Evolutionary conservation across 768 basidiomycete genomes (phyloP).

Genomic region (Hysterangium stoloniferum): DNA sequence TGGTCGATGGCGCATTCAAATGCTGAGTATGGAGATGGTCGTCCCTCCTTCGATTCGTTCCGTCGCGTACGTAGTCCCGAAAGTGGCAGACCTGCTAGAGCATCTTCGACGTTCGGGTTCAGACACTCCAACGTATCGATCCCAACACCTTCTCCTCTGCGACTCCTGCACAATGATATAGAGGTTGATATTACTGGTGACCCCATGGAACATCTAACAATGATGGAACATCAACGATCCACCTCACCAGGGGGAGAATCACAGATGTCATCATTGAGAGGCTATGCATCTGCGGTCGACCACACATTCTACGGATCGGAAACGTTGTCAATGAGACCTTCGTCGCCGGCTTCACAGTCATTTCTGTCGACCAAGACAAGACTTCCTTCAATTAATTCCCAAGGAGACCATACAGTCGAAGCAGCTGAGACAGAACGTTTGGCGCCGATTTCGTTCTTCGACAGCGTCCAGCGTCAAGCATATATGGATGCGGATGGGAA

Average conservation of each 20-base stretch:
- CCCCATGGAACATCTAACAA: conserved; percentile 6
- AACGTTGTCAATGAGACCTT: not conserved
- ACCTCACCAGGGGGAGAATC: conserved; percentile 7
- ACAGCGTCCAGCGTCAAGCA: conserved; percentile 10
- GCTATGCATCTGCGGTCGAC: conserved; percentile 7
- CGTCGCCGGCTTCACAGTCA: not conserved
- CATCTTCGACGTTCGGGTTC: conserved; percentile 10
- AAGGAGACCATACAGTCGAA: not conserved
- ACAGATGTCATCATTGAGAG: conserved; percentile 1
- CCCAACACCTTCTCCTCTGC: not conserved
- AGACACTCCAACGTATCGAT: conserved; percentile 3
- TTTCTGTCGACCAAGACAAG: not conserved
- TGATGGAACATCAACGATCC: conserved; percentile 1
- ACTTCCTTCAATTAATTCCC: not conserved
- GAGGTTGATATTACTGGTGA: conserved; percentile 10
- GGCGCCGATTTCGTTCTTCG: conserved; percentile 9
- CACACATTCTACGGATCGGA: not conserved
- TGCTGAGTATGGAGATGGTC: conserved; percentile 4
- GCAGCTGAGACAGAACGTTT: not conserved
- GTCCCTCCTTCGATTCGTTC: conserved; percentile 11
- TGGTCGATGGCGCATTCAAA: conserved; percentile 1
- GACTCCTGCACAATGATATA: not conserved
- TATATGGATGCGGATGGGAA: conserved; percentile 2
- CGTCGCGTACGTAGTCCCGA: conserved; percentile 7
- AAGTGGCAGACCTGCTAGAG: not conserved